These are phyloP conservation scores for Trametes cinnabarina DNA, from an alignment of 768 basidiomycete genomes.

Conservation along the genomic window DNA sequence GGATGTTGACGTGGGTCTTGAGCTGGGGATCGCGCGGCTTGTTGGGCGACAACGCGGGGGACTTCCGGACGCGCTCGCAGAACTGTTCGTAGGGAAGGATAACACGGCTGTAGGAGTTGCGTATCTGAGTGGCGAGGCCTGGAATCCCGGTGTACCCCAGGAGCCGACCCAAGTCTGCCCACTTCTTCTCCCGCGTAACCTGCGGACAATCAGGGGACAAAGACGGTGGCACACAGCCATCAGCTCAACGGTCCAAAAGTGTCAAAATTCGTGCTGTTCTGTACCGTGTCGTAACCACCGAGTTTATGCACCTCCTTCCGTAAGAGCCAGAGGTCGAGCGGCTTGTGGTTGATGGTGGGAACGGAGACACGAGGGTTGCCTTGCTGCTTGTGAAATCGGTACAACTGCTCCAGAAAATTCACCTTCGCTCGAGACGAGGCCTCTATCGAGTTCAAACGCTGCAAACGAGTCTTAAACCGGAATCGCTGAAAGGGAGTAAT, in stretches of 20 bases:
- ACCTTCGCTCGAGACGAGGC: slow-evolving; percentile 95
- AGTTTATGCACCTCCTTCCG: slow-evolving; percentile 87
- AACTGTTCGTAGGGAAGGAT: slow-evolving; percentile 97
- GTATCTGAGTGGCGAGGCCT: slow-evolving; percentile 83
- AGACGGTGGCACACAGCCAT: not conserved
- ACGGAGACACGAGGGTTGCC: slow-evolving; percentile 88
- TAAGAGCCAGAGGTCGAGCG: slow-evolving; percentile 90
- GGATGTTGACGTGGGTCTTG: slow-evolving; percentile 54
- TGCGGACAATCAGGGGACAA: slow-evolving; percentile 29
- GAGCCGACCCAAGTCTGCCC: slow-evolving; percentile 81
- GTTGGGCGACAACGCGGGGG: slow-evolving; percentile 45
- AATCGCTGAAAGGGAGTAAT: slow-evolving; percentile 55
- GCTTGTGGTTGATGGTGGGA: slow-evolving; percentile 89
- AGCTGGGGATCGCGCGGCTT: slow-evolving; percentile 48
- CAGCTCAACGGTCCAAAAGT: not conserved
- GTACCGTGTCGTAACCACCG: slow-evolving; percentile 86
- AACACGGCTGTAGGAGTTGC: slow-evolving; percentile 85
- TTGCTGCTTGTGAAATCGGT: slow-evolving; percentile 95
- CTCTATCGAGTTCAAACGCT: slow-evolving; percentile 94
- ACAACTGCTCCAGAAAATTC: slow-evolving; percentile 96
- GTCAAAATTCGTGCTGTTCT: slow-evolving; percentile 24
- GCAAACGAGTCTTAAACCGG: slow-evolving; percentile 93
- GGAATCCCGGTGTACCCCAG: slow-evolving; percentile 82
- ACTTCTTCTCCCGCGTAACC: slow-evolving; percentile 83
- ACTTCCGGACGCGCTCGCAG: slow-evolving; percentile 69